Percentiles rank a stretch among this genome's conserved stretches.
Evolutionary conservation across 495 filamentous ascomycete species (phyloP).

Genomic region (Glarea lozoyensis): DNA sequence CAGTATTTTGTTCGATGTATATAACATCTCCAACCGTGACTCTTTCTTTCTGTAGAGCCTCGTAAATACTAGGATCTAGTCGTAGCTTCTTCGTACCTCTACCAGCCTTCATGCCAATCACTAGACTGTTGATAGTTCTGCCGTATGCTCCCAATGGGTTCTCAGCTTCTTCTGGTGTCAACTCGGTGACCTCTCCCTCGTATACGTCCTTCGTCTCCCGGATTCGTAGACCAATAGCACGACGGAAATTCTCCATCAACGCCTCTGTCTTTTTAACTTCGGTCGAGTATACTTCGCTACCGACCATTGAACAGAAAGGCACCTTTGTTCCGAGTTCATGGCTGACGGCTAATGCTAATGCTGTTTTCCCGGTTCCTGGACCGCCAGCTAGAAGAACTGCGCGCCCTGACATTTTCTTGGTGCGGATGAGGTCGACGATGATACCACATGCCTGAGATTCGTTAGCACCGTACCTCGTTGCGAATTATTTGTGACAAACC

Average conservation of each 20-base stretch:
- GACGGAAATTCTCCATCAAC: slow-evolving; percentile 95
- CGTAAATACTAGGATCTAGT: slow-evolving; percentile 94
- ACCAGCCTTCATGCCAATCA: slow-evolving; percentile 82
- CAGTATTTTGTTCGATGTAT: slow-evolving; percentile 97
- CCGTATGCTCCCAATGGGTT: slow-evolving; percentile 94
- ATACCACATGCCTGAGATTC: slow-evolving; percentile 91
- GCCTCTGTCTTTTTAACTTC: slow-evolving; percentile 99
- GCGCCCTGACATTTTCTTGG: slow-evolving; percentile 93
- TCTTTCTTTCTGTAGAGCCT: slow-evolving; percentile 95
- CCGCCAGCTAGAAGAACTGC: slow-evolving; percentile 86
- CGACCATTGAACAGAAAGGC: slow-evolving; percentile 93
- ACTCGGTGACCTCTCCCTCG: slow-evolving; percentile 91
- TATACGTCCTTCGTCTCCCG: slow-evolving; percentile 98
- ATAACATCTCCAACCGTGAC: slow-evolving; percentile 95
- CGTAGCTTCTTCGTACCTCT: slow-evolving; percentile 95
- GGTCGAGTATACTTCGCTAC: slow-evolving; percentile 91
- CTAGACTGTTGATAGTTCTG: slow-evolving; percentile 82
- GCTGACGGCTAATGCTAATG: slow-evolving; percentile 84
- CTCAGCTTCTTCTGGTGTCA: slow-evolving; percentile 92
- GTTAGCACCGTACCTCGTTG: too few species aligned
- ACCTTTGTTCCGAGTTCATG: slow-evolving; percentile 96
- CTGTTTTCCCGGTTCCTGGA: slow-evolving; percentile 94
- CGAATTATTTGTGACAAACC: slow-evolving; percentile 38
- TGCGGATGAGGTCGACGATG: slow-evolving; percentile 86
- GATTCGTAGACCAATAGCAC: slow-evolving; percentile 91